Evolutionary conservation across 257 asterid species (phyloP).

Genomic region (Salvia splendens): DNA sequence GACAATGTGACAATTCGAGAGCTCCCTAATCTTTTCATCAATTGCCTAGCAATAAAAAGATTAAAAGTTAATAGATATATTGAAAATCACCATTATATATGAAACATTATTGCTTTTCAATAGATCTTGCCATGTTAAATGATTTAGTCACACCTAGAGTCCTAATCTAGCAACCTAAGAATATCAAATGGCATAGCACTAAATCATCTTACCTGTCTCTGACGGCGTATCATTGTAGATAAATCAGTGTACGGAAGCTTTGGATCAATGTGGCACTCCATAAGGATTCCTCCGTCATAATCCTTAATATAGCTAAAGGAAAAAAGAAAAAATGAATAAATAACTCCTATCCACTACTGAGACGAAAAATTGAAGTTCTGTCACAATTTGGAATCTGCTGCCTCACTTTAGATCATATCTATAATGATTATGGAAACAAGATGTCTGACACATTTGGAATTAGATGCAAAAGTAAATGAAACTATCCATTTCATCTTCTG

Average conservation of each 20-base stretch:
- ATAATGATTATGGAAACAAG: not conserved
- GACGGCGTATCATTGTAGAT: constrained; percentile 97
- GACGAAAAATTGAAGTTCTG: not conserved
- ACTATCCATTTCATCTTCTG: constrained; percentile 15
- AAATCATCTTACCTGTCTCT: constrained; percentile 67
- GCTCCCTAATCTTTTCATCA: constrained; percentile 94
- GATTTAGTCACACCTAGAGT: constrained; percentile 7
- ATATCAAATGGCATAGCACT: constrained; percentile 15
- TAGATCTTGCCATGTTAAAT: constrained; percentile 17
- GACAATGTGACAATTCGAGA: constrained; percentile 96
- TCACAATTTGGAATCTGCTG: not conserved
- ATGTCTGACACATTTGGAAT: not conserved
- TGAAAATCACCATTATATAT: constrained; percentile 13
- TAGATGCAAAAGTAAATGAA: not conserved
- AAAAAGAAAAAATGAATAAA: constrained; percentile 3
- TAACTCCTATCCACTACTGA: constrained; percentile 19
- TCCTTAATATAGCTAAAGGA: constrained; percentile 81
- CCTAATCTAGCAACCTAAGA: constrained; percentile 15
- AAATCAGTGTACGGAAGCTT: constrained; percentile 96
- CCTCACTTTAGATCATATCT: not conserved
- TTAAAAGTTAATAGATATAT: not conserved
- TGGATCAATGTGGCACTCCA: constrained; percentile 98
- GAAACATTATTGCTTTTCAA: constrained; percentile 12
- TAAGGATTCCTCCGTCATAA: constrained; percentile 96
- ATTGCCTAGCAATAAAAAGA: constrained; percentile 69